A percentile compares a stretch with the other conserved stretches of the same genome.
phyloP scores from a whole-genome alignment of 1,284 basidiomycete species.

The Stereum hirsutum region DNA sequence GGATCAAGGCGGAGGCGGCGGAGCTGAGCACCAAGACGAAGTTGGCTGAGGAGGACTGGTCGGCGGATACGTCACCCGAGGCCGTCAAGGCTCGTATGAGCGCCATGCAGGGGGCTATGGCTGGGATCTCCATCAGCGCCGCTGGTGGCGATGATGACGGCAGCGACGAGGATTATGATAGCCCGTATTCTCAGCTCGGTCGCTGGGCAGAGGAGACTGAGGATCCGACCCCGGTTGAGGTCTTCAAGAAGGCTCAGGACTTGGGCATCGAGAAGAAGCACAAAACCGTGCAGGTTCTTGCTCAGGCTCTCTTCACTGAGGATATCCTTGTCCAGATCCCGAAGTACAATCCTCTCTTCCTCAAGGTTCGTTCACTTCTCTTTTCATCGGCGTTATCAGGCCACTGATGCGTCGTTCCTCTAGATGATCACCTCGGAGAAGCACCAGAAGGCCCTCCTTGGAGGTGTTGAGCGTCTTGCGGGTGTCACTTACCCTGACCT shows the following conservation, averaged over 20 bases:
- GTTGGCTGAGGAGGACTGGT: constrained; percentile 77
- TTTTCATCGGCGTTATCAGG: too few species aligned
- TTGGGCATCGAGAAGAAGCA: constrained; percentile 94
- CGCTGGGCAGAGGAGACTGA: constrained; percentile 83
- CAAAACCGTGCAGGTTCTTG: constrained; percentile 81
- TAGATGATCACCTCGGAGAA: constrained; percentile 81
- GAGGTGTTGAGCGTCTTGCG: constrained; percentile 80
- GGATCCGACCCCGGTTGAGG: constrained; percentile 46
- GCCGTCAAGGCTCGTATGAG: constrained; percentile 85
- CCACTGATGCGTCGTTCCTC: neutral
- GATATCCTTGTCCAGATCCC: constrained; percentile 70
- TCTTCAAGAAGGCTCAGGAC: constrained; percentile 89
- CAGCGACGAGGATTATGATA: constrained; percentile 81
- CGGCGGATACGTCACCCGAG: constrained; percentile 85
- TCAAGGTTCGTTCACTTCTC: constrained; percentile 49
- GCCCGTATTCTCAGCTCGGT: constrained; percentile 81
- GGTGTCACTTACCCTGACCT: constrained; percentile 66
- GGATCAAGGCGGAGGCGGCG: constrained; percentile 82
- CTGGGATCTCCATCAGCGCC: constrained; percentile 39
- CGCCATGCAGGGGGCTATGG: constrained; percentile 63
- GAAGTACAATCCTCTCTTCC: constrained; percentile 69
- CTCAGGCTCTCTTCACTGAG: constrained; percentile 82
- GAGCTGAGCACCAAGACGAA: constrained; percentile 54
- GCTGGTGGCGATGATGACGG: constrained; percentile 80
- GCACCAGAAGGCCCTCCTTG: constrained; percentile 91